These are phyloP conservation scores for Eucalyptus pauciflora DNA, from an alignment of 345 rosid genomes.

Conservation along the genomic window DNA sequence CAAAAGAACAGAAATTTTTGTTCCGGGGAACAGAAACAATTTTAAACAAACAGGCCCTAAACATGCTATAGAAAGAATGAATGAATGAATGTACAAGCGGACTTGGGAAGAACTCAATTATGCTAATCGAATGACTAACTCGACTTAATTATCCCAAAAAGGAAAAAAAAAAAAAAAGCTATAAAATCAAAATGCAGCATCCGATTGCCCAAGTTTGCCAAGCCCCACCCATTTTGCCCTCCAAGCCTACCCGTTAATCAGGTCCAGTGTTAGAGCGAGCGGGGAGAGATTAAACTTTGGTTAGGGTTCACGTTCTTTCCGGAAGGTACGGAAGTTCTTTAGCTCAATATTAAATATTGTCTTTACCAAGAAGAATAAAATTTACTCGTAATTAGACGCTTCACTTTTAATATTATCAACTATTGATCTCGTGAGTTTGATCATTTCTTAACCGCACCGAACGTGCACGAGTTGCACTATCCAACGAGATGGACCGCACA, in stretches of 20 bases:
- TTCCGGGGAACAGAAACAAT: no score
- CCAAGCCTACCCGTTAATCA: background rate
- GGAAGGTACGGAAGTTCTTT: background rate
- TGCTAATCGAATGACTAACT: background rate
- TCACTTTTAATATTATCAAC: background rate
- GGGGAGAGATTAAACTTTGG: rapidly evolving
- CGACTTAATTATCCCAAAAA: background rate
- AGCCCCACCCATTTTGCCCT: background rate
- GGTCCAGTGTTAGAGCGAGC: background rate
- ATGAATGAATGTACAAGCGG: background rate
- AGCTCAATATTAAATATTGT: background rate
- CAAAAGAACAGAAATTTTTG: no score
- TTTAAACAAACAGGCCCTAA: background rate
- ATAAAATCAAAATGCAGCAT: background rate
- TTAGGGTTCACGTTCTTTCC: background rate
- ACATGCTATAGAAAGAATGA: background rate
- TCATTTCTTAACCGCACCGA: background rate
- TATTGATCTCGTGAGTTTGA: background rate
- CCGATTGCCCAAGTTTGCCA: background rate
- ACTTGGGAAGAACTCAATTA: background rate
- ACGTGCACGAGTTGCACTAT: background rate
- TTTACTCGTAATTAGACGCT: background rate
- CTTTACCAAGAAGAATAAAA: background rate
- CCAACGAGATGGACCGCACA: background rate
- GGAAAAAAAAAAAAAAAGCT: no score